A percentile compares a stretch with the other conserved stretches of the same genome.
Evolutionary conservation across 2,329 filamentous ascomycete genomes (phyloP).

Genomic region (Pseudofabraea citricarpa): DNA sequence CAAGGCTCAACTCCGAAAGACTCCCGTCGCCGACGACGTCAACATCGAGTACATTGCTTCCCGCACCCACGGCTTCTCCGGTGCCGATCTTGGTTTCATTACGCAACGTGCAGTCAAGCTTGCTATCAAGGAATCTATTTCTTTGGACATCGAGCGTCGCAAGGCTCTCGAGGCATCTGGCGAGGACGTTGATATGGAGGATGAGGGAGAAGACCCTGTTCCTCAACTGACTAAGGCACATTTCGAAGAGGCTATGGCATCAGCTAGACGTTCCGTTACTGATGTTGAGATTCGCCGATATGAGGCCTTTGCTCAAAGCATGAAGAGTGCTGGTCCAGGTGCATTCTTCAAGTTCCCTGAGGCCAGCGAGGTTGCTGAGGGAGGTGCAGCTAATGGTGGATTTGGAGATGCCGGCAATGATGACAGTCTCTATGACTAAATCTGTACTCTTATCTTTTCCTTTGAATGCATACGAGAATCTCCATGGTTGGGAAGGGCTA

Average conservation of each 20-base stretch:
- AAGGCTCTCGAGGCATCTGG: slow-evolving; percentile 86
- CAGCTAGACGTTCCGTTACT: slow-evolving; percentile 86
- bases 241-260: slow-evolving; percentile 98
- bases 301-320: slow-evolving; percentile 96
- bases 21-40: slow-evolving; percentile 81
- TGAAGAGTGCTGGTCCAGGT: slow-evolving; percentile 96
- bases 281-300: slow-evolving; percentile 98
- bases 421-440: slow-evolving; percentile 94
- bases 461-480: slow-evolving; percentile 6
- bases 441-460: slow-evolving; percentile 25
- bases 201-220: slow-evolving; percentile 86
- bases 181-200: slow-evolving; percentile 77
- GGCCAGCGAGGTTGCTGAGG: slow-evolving; percentile 60
- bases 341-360: slow-evolving; percentile 96
- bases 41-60: slow-evolving; percentile 88
- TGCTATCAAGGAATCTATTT: slow-evolving; percentile 96
- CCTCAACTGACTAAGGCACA: slow-evolving; percentile 93
- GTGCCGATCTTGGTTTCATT: slow-evolving; percentile 98
- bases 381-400: slow-evolving; percentile 52
- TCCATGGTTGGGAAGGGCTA: slow-evolving; percentile 2
- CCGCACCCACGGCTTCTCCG: slow-evolving; percentile 98
- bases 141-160: slow-evolving; percentile 78
- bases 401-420: slow-evolving; percentile 89
- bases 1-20: slow-evolving; percentile 96
- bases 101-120: slow-evolving; percentile 99